Evolutionary conservation across 2,329 filamentous ascomycete genomes (phyloP).

Genomic region (Neopestalotiopsis rosae): DNA sequence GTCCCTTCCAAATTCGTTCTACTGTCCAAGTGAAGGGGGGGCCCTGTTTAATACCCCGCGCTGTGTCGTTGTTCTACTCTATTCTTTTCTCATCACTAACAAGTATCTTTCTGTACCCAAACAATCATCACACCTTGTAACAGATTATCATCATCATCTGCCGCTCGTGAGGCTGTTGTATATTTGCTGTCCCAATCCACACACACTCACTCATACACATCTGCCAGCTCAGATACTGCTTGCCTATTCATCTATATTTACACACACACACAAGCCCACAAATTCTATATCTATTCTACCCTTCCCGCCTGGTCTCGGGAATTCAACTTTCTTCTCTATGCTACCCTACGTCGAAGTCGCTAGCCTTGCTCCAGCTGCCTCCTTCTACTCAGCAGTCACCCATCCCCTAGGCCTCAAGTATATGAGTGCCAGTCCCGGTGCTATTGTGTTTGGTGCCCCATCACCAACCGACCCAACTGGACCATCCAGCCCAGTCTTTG

Average conservation of each 20-base stretch:
- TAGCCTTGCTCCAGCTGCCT: conserved; percentile 78
- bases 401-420: conserved; percentile 81
- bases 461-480: conserved; percentile 24
- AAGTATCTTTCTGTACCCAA: no score
- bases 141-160: conserved; percentile 17
- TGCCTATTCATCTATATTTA: neutral
- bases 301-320: conserved; percentile 14
- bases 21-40: neutral
- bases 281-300: neutral
- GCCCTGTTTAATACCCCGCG: conserved; percentile 5
- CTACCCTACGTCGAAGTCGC: conserved; percentile 68
- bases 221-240: neutral
- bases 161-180: conserved; percentile 25
- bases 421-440: conserved; percentile 49
- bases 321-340: conserved; percentile 35
- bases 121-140: neutral
- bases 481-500: conserved; percentile 42
- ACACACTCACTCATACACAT: conserved; percentile 5
- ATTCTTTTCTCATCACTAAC: no score
- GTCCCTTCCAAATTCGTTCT: neutral
- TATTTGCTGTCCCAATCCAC: conserved; percentile 10
- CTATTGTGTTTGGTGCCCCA: conserved; percentile 47
- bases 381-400: conserved; percentile 81
- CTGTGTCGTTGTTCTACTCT: neutral
- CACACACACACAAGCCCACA: neutral